Evolutionary conservation across 441 rosid species (phyloP), one percentile per base, ranked within the genome.

Genomic region (Arabidopsis hybrid): DNA sequence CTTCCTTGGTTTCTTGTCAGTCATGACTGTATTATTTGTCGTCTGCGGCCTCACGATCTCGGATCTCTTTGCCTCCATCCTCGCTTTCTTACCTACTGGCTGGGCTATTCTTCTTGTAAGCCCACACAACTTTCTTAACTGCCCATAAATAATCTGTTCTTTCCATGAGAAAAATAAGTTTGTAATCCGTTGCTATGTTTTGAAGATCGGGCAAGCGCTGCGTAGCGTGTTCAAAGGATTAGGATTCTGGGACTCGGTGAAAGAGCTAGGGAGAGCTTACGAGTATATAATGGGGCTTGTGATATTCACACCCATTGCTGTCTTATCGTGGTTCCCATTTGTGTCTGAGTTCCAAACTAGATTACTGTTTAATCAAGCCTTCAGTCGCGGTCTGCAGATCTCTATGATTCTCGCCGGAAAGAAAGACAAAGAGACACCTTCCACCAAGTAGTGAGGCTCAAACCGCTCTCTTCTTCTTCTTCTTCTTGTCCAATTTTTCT

Each of bases 91-190:
- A 83, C 98, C 91, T 29, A 79, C 99, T 0, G 99, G 98, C 3
- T 95, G 98, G 99, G 95, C 97, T 72, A 12, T 95, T 62, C 79
- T 95, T 71, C 91, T 93, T 74, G 99, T 96, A 82, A 89, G 97
- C 81, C 34, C 52, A 32, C 62, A 43, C 70, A 35, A 60, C 50
- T 59, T 64, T 57, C 47, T 31, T 50, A 49, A 8, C 45, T 4
- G 4, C 50, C 36, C 5, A 38, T 47, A 0, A 31, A 9, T 16
- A 39, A 39, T 40, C 11, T 21, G 6, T 21, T 61, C 13, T 69
- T 69, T 56, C 7, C 7, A 55, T 55, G 36, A 34, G 51, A 51
- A 60, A 2, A 40, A 9, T 16, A 62, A 13, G 21, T 58, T 57
- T 51, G 40, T 58, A 47, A 74, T 42, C 46, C 6, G 31, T 55